Base-by-base conservation (phyloP, 495 filamentous ascomycete species). In the Niebla homalea region DNA sequence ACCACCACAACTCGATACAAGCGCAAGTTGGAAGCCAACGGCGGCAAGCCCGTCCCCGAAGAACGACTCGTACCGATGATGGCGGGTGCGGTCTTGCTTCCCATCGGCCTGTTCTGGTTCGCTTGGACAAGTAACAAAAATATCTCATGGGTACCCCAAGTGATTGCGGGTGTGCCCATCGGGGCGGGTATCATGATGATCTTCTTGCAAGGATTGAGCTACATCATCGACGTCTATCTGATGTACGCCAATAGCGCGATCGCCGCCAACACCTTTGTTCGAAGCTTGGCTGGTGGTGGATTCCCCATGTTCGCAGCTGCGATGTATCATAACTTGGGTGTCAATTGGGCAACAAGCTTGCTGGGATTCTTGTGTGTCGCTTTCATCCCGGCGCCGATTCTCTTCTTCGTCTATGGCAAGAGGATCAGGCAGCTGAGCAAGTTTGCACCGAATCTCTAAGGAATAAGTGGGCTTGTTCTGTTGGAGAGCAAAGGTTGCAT, bases 381-480 rank as follows among this genome's bases (percentile, higher is more conserved):
- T 6, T 72, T 88, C 65, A 69, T 86, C 11, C 84, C 83, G 0
- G 78, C 86, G 19, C 84, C 84, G 5, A 68, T 83, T 45, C 55
- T 84, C 25, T 88, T 89, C 62, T 87, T 70, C 55, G 62, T 76
- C n/a, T 87, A 76, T 54, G 84, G 84, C 3, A 73, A 70, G 58
- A 72, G 67, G 64, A 80, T 89, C 38, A 65, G 82, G 39, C 62
- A 60, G 35, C 64, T 69, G 68, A 76, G 71, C 54, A 69, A 63
- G 25, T 57, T 50, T 35, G 26, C 36, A 26, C 29, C 36, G 7
- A 18, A 48, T 15, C n/a, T 15, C 16, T 48, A 35, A 35, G 23
- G 18, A 19, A 19, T 7, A 7, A 6, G 2, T 21, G 6, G 16
- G 38, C 16, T 1, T 21, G 38, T 41, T n/a, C n/a, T n/a, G n/a